Percentiles rank a stretch among this genome's conserved stretches.
Conservation (phyloP, 257 asterid species). For the Cordia subcordata region DNA sequence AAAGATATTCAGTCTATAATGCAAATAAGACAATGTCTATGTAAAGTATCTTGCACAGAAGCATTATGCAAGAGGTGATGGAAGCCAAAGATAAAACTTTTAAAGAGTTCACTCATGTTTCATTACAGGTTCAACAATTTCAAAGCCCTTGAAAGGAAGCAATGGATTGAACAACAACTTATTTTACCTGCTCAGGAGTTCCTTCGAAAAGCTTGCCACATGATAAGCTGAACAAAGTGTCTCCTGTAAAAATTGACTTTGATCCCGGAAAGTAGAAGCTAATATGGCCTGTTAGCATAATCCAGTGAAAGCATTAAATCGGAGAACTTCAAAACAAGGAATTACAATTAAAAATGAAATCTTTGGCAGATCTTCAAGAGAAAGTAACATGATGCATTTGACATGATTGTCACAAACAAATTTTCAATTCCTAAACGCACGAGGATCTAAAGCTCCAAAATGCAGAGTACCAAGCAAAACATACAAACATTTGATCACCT, state of each 20-base stretch:
- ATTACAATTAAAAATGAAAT: background rate
- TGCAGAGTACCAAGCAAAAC: too few species aligned
- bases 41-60: too few species aligned
- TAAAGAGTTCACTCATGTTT: too few species aligned
- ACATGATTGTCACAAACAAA: background rate
- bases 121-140: background rate
- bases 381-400: background rate
- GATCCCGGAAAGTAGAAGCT: constrained; percentile 89
- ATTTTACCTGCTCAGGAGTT: constrained; percentile 75
- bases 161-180: background rate
- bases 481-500: too few species aligned
- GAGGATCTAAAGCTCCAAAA: too few species aligned
- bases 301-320: constrained; percentile 1
- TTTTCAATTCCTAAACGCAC: too few species aligned
- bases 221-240: constrained; percentile 91
- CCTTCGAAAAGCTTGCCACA: constrained; percentile 97
- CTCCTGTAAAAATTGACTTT: constrained; percentile 84
- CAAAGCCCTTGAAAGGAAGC: constrained; percentile 7
- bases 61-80: background rate
- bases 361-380: background rate
- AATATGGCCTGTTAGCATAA: constrained; percentile 59
- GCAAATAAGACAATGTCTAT: too few species aligned
- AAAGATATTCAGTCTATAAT: too few species aligned
- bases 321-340: background rate
- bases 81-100: too few species aligned